Percentiles rank a stretch among this genome's conserved stretches.
Conservation (phyloP, 495 filamentous ascomycete genomes). For the Tuber brumale region DNA sequence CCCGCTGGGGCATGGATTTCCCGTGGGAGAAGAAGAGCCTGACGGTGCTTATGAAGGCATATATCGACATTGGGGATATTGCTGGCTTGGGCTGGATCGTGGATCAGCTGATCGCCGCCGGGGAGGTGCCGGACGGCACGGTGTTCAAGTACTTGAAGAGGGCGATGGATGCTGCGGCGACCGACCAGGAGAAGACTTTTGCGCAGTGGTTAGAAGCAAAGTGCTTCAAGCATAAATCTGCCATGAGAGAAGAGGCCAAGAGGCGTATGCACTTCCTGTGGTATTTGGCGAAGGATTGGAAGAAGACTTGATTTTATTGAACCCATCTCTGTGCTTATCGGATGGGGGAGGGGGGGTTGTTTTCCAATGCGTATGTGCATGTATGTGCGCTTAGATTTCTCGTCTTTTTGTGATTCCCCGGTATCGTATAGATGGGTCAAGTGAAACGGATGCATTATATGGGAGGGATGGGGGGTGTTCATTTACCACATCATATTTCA, state of each 20-base stretch:
- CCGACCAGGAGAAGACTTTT: constrained; percentile 21
- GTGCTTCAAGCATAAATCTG: constrained; percentile 11
- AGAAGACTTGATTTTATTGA: not conserved
- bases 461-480: not conserved
- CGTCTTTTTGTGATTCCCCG: not conserved
- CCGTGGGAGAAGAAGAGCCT: constrained; percentile 31
- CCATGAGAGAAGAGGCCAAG: constrained; percentile 8
- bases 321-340: not conserved
- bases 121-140: constrained; percentile 18
- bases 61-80: constrained; percentile 30
- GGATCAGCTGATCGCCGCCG: constrained; percentile 18
- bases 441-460: not conserved
- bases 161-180: constrained; percentile 20
- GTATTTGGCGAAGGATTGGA: not conserved
- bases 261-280: constrained; percentile 1
- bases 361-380: not conserved
- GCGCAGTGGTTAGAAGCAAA: constrained; percentile 16
- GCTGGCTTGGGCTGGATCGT: constrained; percentile 31
- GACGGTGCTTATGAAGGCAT: constrained; percentile 36
- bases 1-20: constrained; percentile 27
- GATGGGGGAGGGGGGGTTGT: not conserved
- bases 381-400: not conserved
- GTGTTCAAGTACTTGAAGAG: constrained; percentile 28
- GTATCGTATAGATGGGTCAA: not conserved
- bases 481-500: not conserved